phyloP scores from a whole-genome alignment of 352 stramenopile genomes.

The Pythium guiyangense region DNA sequence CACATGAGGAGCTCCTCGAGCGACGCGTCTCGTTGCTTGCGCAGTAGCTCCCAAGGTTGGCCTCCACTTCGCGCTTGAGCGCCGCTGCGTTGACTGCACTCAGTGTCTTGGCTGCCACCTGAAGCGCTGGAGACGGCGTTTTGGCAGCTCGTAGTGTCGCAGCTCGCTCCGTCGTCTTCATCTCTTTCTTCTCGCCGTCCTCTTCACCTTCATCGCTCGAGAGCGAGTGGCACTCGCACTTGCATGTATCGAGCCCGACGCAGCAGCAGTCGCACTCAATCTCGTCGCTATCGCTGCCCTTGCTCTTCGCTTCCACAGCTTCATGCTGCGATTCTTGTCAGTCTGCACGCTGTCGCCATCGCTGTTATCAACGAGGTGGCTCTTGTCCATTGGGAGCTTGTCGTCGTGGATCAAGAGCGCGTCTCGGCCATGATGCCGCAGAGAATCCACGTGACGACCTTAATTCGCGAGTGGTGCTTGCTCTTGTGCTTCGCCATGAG shows the following conservation, averaged over 20 bases:
- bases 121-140: constrained; percentile 12
- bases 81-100: constrained; percentile 19
- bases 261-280: constrained; percentile 79
- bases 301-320: background rate
- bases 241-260: constrained; percentile 50
- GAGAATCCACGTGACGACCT: constrained; percentile 83
- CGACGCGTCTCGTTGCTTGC: constrained; percentile 14
- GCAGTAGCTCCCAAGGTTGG: constrained; percentile 20
- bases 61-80: constrained; percentile 23
- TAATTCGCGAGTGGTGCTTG: constrained; percentile 75
- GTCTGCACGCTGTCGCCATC: too few species aligned
- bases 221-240: constrained; percentile 63
- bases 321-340: constrained; percentile 11
- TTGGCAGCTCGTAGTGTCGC: background rate
- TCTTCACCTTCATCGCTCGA: constrained; percentile 43
- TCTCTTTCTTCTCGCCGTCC: background rate
- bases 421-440: constrained; percentile 83
- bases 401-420: constrained; percentile 66
- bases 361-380: constrained; percentile 16
- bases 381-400: constrained; percentile 40
- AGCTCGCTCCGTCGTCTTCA: constrained; percentile 14
- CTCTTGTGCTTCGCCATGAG: constrained; percentile 65
- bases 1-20: constrained; percentile 29
- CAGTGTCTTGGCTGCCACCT: constrained; percentile 14
- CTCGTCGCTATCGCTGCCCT: constrained; percentile 33